Evolutionary conservation across 306 rosid species (phyloP).

Genomic region (Quercus bicolor): DNA sequence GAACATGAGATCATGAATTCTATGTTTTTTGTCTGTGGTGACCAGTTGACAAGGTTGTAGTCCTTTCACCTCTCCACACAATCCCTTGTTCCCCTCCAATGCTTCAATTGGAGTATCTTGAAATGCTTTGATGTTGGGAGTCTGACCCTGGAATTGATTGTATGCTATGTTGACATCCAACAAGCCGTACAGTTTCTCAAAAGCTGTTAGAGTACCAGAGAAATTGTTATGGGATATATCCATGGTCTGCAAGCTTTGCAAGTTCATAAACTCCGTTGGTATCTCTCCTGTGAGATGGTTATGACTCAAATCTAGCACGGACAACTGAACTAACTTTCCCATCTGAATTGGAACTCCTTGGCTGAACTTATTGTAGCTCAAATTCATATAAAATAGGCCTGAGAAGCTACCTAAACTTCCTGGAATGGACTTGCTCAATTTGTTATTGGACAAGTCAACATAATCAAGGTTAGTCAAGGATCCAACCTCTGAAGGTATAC

Average conservation of each 20-base stretch:
- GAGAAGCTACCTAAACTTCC: neutral
- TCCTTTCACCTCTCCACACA: conserved; percentile 10
- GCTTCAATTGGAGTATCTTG: neutral
- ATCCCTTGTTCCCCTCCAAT: conserved; percentile 14
- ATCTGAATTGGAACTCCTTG: neutral
- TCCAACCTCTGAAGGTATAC: neutral
- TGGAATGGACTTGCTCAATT: neutral
- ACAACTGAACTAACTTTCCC: neutral
- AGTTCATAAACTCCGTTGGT: neutral
- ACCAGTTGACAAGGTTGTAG: neutral
- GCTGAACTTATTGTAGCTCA: conserved; percentile 5
- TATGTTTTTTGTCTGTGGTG: neutral
- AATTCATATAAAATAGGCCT: conserved; percentile 4
- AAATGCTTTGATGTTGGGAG: conserved; percentile 16
- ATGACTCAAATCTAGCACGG: neutral
- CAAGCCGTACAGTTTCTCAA: conserved; percentile 8
- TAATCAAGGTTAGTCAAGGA: neutral
- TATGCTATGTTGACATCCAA: conserved; percentile 1
- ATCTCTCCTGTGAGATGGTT: conserved; percentile 1
- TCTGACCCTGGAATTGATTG: conserved; percentile 17
- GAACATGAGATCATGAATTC: neutral
- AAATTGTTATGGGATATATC: conserved; percentile 19
- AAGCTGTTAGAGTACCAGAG: conserved; percentile 4
- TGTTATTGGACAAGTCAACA: conserved; percentile 7
- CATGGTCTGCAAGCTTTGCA: conserved; percentile 8